phyloP scores from a whole-genome alignment of 179 eudicot species.

The Gypsophila paniculata region DNA sequence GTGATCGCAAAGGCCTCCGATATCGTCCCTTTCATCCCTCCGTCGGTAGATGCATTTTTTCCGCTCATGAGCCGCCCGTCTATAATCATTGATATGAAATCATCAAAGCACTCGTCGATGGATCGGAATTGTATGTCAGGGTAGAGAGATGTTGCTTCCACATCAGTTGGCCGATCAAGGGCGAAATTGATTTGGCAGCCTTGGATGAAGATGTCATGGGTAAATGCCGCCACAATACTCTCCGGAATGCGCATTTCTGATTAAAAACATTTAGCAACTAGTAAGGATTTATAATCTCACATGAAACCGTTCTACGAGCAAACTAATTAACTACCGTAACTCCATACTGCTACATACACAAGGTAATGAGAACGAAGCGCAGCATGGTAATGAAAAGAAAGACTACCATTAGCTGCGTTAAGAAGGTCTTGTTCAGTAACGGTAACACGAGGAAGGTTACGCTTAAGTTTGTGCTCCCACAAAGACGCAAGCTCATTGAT shows the following conservation, averaged over 20 bases:
- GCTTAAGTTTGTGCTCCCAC: constrained; percentile 58
- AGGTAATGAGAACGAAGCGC: no score
- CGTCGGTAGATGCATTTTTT: constrained; percentile 19
- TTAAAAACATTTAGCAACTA: not conserved
- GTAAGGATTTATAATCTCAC: not conserved
- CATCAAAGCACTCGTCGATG: constrained; percentile 47
- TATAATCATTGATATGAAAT: constrained; percentile 27
- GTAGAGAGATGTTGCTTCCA: constrained; percentile 42
- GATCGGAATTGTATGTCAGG: constrained; percentile 40
- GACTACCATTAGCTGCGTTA: constrained; percentile 41
- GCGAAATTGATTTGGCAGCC: constrained; percentile 50
- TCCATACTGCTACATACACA: no score
- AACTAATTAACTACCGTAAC: no score
- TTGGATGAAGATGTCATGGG: constrained; percentile 59
- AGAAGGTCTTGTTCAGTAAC: constrained; percentile 53
- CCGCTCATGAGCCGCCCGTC: constrained; percentile 19
- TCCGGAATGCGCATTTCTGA: constrained; percentile 47
- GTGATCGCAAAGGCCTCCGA: constrained; percentile 28
- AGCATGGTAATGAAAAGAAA: not conserved
- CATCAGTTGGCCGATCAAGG: constrained; percentile 35
- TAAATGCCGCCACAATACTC: constrained; percentile 56
- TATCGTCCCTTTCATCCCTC: constrained; percentile 13
- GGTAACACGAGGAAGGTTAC: constrained; percentile 47
- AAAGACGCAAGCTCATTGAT: constrained; percentile 54
- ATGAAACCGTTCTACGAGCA: no score